These are phyloP conservation scores for Talaromyces borbonicus DNA, from an alignment of 495 filamentous ascomycete species.

Conservation along the genomic window DNA sequence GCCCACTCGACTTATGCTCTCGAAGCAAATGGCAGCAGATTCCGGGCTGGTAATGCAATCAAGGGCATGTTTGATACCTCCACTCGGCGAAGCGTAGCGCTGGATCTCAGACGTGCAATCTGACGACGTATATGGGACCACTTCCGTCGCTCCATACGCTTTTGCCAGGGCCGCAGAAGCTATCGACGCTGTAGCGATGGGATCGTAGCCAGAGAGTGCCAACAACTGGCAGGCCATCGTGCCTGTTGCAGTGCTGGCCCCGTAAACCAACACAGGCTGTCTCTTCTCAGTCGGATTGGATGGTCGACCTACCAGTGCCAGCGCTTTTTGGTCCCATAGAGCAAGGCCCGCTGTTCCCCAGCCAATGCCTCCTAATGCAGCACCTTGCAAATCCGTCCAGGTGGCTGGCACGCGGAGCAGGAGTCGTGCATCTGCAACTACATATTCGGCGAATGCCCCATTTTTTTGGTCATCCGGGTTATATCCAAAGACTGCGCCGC, in stretches of 20 bases:
- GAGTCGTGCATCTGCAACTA: constrained; percentile 18
- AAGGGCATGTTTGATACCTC: constrained; percentile 12
- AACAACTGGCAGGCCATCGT: constrained; percentile 22
- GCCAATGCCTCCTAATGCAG: constrained; percentile 19
- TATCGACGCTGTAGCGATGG: constrained; percentile 22
- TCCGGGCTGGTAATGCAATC: constrained; percentile 17
- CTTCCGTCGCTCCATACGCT: constrained; percentile 13
- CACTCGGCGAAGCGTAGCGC: background rate
- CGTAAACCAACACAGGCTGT: constrained; percentile 22
- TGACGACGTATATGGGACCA: constrained; percentile 18
- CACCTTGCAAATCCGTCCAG: constrained; percentile 18
- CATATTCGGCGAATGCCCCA: constrained; percentile 35
- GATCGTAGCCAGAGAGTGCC: constrained; percentile 22
- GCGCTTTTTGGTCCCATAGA: background rate
- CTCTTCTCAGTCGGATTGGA: constrained; percentile 2
- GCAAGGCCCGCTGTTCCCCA: constrained; percentile 1
- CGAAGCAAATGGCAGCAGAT: constrained; percentile 18
- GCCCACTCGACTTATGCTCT: constrained; percentile 17
- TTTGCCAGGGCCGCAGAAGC: constrained; percentile 14
- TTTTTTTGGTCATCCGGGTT: background rate
- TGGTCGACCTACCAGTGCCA: constrained; percentile 10
- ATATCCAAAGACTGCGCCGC: constrained; percentile 7
- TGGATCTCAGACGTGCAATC: constrained; percentile 9
- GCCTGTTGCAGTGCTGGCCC: constrained; percentile 20
- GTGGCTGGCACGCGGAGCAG: constrained; percentile 23